phyloP scores from a whole-genome alignment of 148 eudicot species.

The Dianthus caryophyllus region DNA sequence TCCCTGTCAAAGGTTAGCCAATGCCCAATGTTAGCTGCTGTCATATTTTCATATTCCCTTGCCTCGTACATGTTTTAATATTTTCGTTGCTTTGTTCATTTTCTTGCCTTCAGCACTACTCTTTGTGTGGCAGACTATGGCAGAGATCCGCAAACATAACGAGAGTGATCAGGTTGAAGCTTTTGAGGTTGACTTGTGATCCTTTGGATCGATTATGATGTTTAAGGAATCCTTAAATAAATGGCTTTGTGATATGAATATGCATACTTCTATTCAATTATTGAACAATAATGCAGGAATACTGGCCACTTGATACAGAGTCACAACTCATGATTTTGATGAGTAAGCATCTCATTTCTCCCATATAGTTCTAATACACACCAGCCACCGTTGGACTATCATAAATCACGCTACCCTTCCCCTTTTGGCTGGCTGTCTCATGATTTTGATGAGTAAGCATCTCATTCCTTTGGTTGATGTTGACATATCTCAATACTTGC shows the following conservation, averaged over 20 bases:
- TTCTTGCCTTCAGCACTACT: not conserved
- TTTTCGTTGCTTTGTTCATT: conserved; percentile 4
- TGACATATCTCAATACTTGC: too few species aligned
- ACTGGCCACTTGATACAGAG: conserved; percentile 62
- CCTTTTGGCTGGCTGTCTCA: too few species aligned
- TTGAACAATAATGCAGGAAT: conserved; percentile 93
- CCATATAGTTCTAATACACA: not conserved
- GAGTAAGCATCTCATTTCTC: conserved; percentile 41
- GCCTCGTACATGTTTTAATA: too few species aligned
- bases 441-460: too few species aligned
- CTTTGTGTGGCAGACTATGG: conserved; percentile 43
- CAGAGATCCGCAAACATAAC: conserved; percentile 45
- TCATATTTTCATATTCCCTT: conserved; percentile 3
- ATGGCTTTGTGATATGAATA: conserved; percentile 63
- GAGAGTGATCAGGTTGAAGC: conserved; percentile 56
- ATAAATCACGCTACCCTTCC: too few species aligned
- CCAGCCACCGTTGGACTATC: not conserved
- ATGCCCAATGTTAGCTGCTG: conserved; percentile 11
- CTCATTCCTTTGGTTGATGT: too few species aligned
- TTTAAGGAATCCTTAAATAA: conserved; percentile 52
- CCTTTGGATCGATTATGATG: conserved; percentile 65
- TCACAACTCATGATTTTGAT: conserved; percentile 65
- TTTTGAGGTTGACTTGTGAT: conserved; percentile 71
- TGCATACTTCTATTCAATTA: conserved; percentile 82
- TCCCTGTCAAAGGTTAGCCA: conserved; percentile 50